Evolutionary conservation across 352 stramenopile species (phyloP).

Genomic region (Globisporangium emineosum): DNA sequence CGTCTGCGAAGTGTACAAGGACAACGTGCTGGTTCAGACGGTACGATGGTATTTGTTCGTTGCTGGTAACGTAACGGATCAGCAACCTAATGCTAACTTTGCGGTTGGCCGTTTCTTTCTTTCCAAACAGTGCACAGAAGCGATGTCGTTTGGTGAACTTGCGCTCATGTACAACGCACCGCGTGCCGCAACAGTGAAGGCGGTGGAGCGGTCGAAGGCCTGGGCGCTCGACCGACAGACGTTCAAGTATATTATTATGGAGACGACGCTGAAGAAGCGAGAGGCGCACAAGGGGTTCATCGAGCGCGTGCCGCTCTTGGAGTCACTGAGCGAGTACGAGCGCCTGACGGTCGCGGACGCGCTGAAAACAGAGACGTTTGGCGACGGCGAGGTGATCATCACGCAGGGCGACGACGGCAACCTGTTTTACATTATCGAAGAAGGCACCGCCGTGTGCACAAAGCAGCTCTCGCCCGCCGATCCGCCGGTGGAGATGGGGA

Average conservation of each 20-base stretch:
- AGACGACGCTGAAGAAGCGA: slow-evolving; percentile 88
- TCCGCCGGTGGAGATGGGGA: slow-evolving; percentile 78
- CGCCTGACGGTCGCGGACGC: slow-evolving; percentile 87
- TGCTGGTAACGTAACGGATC: not conserved
- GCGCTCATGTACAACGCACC: slow-evolving; percentile 97
- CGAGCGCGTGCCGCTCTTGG: slow-evolving; percentile 86
- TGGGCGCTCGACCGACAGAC: slow-evolving; percentile 90
- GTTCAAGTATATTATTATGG: slow-evolving; percentile 92
- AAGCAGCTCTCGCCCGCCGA: slow-evolving; percentile 80
- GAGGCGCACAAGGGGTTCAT: slow-evolving; percentile 88
- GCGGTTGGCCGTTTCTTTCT: not conserved
- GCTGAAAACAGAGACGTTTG: slow-evolving; percentile 79
- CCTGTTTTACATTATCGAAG: slow-evolving; percentile 91
- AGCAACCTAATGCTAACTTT: not conserved
- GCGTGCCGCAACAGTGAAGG: slow-evolving; percentile 93
- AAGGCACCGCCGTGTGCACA: slow-evolving; percentile 73
- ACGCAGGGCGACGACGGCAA: slow-evolving; percentile 86
- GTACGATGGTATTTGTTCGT: slow-evolving; percentile 20
- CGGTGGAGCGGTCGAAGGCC: slow-evolving; percentile 86
- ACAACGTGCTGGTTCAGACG: slow-evolving; percentile 81
- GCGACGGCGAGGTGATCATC: slow-evolving; percentile 90
- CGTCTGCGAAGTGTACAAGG: slow-evolving; percentile 89
- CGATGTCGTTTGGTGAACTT: slow-evolving; percentile 95
- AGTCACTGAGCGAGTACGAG: slow-evolving; percentile 89
- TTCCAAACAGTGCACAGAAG: slow-evolving; percentile 59